Conservation (phyloP, 805 yeast species). For the Pichia rugopelliculosa region DNA sequence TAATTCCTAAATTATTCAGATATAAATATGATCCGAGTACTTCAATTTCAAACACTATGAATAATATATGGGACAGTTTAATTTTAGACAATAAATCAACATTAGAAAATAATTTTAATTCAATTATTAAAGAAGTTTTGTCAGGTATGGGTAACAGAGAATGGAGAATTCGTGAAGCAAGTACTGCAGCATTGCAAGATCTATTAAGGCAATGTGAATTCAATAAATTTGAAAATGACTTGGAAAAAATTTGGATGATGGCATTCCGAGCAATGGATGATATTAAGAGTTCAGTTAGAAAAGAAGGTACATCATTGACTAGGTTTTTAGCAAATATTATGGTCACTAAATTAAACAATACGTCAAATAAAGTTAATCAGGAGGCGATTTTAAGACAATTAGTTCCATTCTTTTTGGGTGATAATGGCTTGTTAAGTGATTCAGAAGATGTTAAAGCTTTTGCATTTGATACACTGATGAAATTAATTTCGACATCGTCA, state of each 20-base stretch:
- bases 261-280: slow-evolving; percentile 89
- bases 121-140: slow-evolving; percentile 58
- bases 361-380: slow-evolving; percentile 31
- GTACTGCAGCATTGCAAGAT: slow-evolving; percentile 64
- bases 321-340: slow-evolving; percentile 57
- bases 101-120: slow-evolving; percentile 44
- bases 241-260: slow-evolving; percentile 78
- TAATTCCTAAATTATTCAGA: slow-evolving; percentile 77
- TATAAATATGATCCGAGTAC: slow-evolving; percentile 80
- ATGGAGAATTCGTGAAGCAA: slow-evolving; percentile 91
- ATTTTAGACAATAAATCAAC: slow-evolving; percentile 48
- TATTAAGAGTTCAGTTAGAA: slow-evolving; percentile 86
- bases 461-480: slow-evolving; percentile 67
- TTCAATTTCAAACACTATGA: slow-evolving; percentile 75
- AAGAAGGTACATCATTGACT: slow-evolving; percentile 67
- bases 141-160: slow-evolving; percentile 70
- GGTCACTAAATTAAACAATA: slow-evolving; percentile 45
- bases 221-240: slow-evolving; percentile 40
- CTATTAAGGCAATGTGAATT: slow-evolving; percentile 55
- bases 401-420: slow-evolving; percentile 74
- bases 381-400: slow-evolving; percentile 44
- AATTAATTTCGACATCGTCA: slow-evolving; percentile 60
- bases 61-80: slow-evolving; percentile 76
- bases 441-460: slow-evolving; percentile 78
- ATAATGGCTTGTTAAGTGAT: slow-evolving; percentile 72